Evolutionary conservation across 2,329 filamentous ascomycete species (phyloP), one percentile per base, ranked within the genome.

Genomic region (Pseudocercospora pini-densiflorae): DNA sequence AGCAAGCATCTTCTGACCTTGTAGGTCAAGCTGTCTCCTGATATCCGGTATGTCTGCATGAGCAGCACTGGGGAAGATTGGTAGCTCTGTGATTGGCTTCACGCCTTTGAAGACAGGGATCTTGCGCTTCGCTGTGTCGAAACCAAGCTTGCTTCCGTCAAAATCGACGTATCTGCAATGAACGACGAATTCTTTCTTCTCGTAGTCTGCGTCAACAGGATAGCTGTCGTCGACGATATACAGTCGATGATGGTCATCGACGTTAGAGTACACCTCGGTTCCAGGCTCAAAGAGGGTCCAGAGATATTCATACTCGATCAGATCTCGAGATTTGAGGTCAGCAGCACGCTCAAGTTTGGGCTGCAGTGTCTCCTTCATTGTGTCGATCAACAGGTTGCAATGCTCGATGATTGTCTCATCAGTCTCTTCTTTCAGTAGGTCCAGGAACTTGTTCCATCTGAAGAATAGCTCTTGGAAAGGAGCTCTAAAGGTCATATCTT

Each of bases 401-500:
- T 60, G 58, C 16, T 60, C 58, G 19, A 21, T 36, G 24, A 60
- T 24, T 31, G 65, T 69, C 1, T 68, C 69, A 6, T 63, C 64
- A 36, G 75, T 72, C 8, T 73, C 60, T 59, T 79, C 24, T 33
- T 49, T 9, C 24, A 43, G 24, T 33, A 43, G n/a, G 36, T 47
- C 40, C 23, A 43, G 33, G 12, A 60, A 74, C 14, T 66, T 65
- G 3, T 68, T 64, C 77, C 77, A 80, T 6, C 77, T 72, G 66
- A 79, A 75, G 51, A 78, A 75, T 66, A 80, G 79, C 1, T 74
- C 72, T 6, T 73, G 67, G 63, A 80, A 80, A 1, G 78, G 78
- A 5, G 68, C 71, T 1, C 70, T 70, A 65, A 80, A 79, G 1
- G 71, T 75, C n/a, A 80, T 65, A 12, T 73, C 66, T 47, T 60